Base-by-base conservation (phyloP, 805 yeast genomes). In the Barnettozyma vustinii region DNA sequence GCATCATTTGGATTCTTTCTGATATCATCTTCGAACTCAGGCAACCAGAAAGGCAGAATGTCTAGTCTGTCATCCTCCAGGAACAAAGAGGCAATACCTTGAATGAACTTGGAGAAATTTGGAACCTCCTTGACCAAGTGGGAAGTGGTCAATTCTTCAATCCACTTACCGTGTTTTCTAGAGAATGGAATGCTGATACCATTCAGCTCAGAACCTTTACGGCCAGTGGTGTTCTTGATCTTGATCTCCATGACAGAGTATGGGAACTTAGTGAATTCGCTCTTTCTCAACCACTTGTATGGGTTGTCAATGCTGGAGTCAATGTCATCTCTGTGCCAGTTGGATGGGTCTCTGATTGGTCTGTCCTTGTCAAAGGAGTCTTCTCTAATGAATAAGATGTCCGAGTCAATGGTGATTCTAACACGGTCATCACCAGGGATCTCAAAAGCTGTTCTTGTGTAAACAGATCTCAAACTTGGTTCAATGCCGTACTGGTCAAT, bases 351-450 rank as follows among this genome's bases (percentile, higher is more conserved):
- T 69, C 99, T 84, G 53, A 90, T 85, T 16, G 99, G 98, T 57
- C 91, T 78, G 54, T 80, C 82, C 41, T 75, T 69, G 66, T 91
- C 96, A 62, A 92, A 85, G 0, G 92, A 69, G 65, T 92, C 98
- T 65, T 92, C 99, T 59, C 98, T 80, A 52, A 92, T 83, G 63
- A 87, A 91, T 46, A 83, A 63, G 49, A 94, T 80, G 64, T 94
- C 94, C 15, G 95, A 84, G 68, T 92, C 98, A 54, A 92, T 87
- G 40, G 87, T 83, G 52, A 94, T 83, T 64, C 98, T 82, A 36
- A 91, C 84, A 61, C 92, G 80, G 65, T 91, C 95, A 65, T 94
- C 98, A 50, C 97, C 97, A 3, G 99, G 99, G 59, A 92, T 92
- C 73, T 92, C 97, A 74, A 94, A 92, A 2, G 98, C 98, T 6